Evolutionary conservation across 805 yeast genomes (phyloP).

Genomic region (Saccharomyces mikatae): DNA sequence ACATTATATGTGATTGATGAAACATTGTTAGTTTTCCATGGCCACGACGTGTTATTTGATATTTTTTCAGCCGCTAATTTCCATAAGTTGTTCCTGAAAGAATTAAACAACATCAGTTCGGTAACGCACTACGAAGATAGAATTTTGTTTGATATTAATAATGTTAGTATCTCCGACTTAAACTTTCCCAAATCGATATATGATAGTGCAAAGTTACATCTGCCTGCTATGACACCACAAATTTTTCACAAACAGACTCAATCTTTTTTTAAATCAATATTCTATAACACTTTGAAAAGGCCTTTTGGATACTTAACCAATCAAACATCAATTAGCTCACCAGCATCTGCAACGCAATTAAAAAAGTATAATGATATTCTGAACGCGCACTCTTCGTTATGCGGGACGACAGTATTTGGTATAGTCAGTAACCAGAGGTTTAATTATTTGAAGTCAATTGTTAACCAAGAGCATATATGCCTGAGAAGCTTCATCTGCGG

Average conservation of each 20-base stretch:
- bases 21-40: slow-evolving; percentile 23
- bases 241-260: slow-evolving; percentile 22
- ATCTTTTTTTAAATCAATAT: slow-evolving; percentile 22
- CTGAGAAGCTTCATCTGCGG: slow-evolving; percentile 23
- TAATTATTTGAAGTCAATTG: slow-evolving; percentile 8
- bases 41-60: slow-evolving; percentile 27
- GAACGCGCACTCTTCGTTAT: slow-evolving; percentile 11
- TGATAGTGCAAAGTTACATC: slow-evolving; percentile 18
- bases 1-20: slow-evolving; percentile 21
- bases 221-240: slow-evolving; percentile 21
- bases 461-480: slow-evolving; percentile 16
- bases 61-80: slow-evolving; percentile 26
- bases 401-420: slow-evolving; percentile 27
- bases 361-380: slow-evolving; percentile 8
- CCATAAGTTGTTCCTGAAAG: slow-evolving; percentile 17
- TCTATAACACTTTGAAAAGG: slow-evolving; percentile 18
- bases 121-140: background rate
- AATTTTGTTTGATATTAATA: background rate
- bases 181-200: slow-evolving; percentile 21
- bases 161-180: background rate
- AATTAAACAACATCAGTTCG: slow-evolving; percentile 10
- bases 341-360: slow-evolving; percentile 3
- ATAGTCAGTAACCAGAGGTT: slow-evolving; percentile 13
- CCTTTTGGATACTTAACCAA: slow-evolving; percentile 16
- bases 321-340: background rate